Evolutionary conservation across 2,329 filamentous ascomycete genomes (phyloP).

Genomic region (Periconia sp.): DNA sequence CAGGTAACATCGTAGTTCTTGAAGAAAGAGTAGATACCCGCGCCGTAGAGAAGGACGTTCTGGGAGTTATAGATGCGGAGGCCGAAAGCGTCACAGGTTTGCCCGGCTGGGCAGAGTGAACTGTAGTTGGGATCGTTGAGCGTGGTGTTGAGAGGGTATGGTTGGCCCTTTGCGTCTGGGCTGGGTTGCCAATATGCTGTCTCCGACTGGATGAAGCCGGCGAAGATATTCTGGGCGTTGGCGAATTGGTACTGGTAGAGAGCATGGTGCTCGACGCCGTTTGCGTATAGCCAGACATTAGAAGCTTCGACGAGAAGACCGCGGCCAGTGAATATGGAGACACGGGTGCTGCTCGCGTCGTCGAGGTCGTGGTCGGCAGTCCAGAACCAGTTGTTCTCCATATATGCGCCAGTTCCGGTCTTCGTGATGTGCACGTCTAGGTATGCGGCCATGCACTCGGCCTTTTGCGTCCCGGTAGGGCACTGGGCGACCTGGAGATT

Average conservation of each 20-base stretch:
- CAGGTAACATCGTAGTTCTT: slow-evolving; percentile 61
- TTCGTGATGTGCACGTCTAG: slow-evolving; percentile 57
- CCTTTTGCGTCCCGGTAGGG: slow-evolving; percentile 67
- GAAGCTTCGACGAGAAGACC: slow-evolving; percentile 74
- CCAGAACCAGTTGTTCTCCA: slow-evolving; percentile 95
- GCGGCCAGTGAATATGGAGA: slow-evolving; percentile 85
- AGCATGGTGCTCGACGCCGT: slow-evolving; percentile 66
- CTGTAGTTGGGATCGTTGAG: slow-evolving; percentile 75
- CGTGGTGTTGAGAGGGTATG: slow-evolving; percentile 61
- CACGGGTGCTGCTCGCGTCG: slow-evolving; percentile 71
- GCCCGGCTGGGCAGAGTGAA: slow-evolving; percentile 32
- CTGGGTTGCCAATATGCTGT: slow-evolving; percentile 86
- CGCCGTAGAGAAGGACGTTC: slow-evolving; percentile 67
- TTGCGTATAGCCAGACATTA: slow-evolving; percentile 66
- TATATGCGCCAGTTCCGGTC: slow-evolving; percentile 67
- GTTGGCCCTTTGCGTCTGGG: slow-evolving; percentile 69
- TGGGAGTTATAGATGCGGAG: slow-evolving; percentile 65
- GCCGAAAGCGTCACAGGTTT: slow-evolving; percentile 61
- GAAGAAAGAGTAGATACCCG: slow-evolving; percentile 74
- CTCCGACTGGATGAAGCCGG: slow-evolving; percentile 86
- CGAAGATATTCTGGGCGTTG: slow-evolving; percentile 79
- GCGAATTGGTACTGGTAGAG: slow-evolving; percentile 84
- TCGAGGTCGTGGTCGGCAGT: slow-evolving; percentile 92
- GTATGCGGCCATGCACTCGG: slow-evolving; percentile 75
- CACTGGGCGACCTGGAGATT: slow-evolving; percentile 79